phyloP scores from a whole-genome alignment of 2,329 filamentous ascomycete genomes.

The Epichloe sibirici region DNA sequence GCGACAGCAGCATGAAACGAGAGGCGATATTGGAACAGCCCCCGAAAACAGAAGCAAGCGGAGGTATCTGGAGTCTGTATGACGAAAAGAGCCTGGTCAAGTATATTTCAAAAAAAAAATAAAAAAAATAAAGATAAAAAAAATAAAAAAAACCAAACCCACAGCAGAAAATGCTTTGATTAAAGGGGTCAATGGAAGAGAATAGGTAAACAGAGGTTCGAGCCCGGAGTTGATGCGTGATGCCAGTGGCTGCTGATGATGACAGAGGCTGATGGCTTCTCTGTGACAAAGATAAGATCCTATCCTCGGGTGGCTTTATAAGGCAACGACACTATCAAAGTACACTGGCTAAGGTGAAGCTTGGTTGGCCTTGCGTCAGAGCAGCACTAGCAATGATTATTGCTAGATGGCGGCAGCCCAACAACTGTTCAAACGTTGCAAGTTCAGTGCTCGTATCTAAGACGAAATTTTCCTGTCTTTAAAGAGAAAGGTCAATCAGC shows the following conservation, averaged over 20 bases:
- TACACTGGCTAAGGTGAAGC: neutral
- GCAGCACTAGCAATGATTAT: neutral
- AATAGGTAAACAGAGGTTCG: neutral
- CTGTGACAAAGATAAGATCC: neutral
- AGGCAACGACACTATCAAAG: neutral
- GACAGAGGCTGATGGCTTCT: neutral
- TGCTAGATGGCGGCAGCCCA: neutral
- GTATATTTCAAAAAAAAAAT: neutral
- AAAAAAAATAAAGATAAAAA: neutral
- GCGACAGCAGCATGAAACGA: slow-evolving; percentile 7
- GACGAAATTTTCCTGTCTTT: neutral
- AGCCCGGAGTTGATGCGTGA: too few species aligned
- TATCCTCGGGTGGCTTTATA: neutral
- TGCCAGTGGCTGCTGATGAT: neutral
- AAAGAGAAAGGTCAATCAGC: neutral
- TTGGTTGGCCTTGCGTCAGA: neutral
- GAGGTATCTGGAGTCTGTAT: neutral
- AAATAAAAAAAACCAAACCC: neutral
- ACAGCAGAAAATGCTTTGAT: neutral
- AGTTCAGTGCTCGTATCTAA: neutral
- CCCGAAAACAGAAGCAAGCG: neutral
- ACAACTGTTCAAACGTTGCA: neutral
- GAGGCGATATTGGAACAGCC: neutral
- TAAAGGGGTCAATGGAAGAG: neutral
- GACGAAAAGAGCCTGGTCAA: neutral